A percentile compares a stretch with the other conserved stretches of the same genome.
These are phyloP conservation scores for Lasiosphaeriaceae sp. DNA, from an alignment of 495 filamentous ascomycete species.

Conservation along the genomic window DNA sequence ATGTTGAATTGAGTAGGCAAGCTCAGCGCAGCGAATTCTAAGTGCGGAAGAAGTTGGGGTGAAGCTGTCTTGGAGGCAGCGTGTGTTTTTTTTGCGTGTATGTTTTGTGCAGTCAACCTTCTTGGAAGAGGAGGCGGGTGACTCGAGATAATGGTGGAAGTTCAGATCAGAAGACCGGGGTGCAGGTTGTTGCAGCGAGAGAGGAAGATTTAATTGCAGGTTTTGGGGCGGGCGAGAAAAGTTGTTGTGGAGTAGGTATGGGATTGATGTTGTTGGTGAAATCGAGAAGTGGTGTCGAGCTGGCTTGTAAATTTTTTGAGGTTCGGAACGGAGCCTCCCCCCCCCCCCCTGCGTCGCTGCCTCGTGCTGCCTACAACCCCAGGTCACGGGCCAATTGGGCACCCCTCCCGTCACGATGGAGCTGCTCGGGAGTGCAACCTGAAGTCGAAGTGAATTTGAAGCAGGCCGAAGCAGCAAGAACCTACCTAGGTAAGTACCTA, in stretches of 20 bases:
- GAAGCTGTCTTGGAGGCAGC: constrained; percentile 3
- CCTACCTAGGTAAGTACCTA: background rate
- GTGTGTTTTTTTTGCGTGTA: background rate
- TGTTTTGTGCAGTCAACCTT: background rate
- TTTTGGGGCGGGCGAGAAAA: background rate
- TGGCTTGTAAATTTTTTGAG: constrained; percentile 6
- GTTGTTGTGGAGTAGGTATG: background rate
- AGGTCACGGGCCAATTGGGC: constrained; percentile 17
- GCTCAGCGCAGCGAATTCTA: constrained; percentile 1
- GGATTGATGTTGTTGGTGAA: background rate
- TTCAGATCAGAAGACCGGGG: background rate
- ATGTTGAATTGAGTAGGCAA: constrained; percentile 30
- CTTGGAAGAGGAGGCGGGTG: background rate
- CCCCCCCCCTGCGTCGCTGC: background rate
- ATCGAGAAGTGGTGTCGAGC: background rate
- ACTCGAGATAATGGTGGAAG: background rate
- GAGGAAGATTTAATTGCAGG: background rate
- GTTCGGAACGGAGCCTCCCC: too few species aligned
- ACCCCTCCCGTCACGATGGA: constrained; percentile 2
- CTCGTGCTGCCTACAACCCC: background rate
- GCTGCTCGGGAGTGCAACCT: constrained; percentile 1
- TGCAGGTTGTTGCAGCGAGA: background rate
- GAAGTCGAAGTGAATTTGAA: constrained; percentile 15
- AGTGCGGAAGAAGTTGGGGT: background rate
- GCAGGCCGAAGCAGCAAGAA: constrained; percentile 27